Evolutionary conservation across 176 grass and related monocot genomes (phyloP).

Genomic region (Miscanthus lutarioriparius): DNA sequence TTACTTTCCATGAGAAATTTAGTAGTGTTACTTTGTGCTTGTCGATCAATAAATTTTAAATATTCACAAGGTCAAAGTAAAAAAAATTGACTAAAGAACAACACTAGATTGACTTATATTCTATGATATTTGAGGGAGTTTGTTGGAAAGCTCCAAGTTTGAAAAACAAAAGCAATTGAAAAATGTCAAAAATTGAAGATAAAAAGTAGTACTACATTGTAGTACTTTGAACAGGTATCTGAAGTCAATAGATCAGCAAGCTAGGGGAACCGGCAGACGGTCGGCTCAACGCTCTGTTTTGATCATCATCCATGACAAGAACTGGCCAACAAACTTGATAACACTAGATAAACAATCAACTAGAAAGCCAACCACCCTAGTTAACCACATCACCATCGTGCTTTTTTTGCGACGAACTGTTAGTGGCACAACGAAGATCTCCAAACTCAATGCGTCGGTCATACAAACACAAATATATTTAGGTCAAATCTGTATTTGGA

Average conservation of each 20-base stretch:
- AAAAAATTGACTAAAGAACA: too few relatives aligned
- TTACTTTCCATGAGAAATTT: too few relatives aligned
- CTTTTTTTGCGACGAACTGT: not conserved
- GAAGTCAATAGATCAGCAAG: not conserved
- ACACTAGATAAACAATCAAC: not conserved
- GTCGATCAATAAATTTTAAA: too few relatives aligned
- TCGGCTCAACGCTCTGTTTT: slow-evolving; percentile 12
- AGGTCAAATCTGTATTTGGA: not conserved
- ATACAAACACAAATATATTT: not conserved
- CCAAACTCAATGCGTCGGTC: too few relatives aligned
- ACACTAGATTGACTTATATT: too few relatives aligned
- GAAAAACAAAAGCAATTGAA: too few relatives aligned
- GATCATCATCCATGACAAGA: slow-evolving; percentile 7
- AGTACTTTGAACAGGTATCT: not conserved
- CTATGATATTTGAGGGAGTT: too few relatives aligned
- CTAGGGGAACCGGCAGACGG: not conserved
- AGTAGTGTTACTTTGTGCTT: too few relatives aligned
- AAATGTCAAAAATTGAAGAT: not conserved
- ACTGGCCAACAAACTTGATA: not conserved
- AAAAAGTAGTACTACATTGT: not conserved
- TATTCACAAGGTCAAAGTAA: too few relatives aligned
- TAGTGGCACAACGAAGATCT: too few relatives aligned
- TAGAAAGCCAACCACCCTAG: not conserved
- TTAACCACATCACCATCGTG: not conserved
- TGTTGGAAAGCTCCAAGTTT: too few relatives aligned